Evolutionary conservation across 768 basidiomycete species (phyloP), one percentile per base, ranked within the genome.

Genomic region (Kwoniella dejecticola): DNA sequence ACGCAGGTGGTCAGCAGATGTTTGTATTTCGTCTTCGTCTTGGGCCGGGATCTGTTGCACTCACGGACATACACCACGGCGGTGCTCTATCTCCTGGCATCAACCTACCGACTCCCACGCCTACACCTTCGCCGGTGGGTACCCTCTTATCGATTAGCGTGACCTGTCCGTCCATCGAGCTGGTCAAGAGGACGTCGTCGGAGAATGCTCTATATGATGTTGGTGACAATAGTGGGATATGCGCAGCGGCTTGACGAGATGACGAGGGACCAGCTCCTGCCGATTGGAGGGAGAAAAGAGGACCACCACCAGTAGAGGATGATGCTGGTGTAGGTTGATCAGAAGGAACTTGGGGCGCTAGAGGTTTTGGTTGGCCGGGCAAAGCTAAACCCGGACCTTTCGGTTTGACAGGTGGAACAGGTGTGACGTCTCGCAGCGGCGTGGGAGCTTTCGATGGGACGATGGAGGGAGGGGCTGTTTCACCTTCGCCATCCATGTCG

Each of bases 51-150:
- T n/a, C n/a, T n/a, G n/a, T n/a, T n/a, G n/a, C 53, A 78, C 86
- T 73, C 79, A 97, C 95, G 64, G 93, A 93, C 71, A 95, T 84
- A 79, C 92, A 96, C 92, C 93, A 97, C 11, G 91, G 91, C 29
- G 91, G 91, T 21, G 90, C 91, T 79, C 90, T 92, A 66, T 94
- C 93, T 71, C 87, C 88, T 83, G 91, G 86, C 85, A 88, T 89
- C 55, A 97, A 80, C 67, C 91, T 82, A 29, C 91, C 92, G 0
- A 92, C 89, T 5, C 91, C 89, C 1, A 54, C 42, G 27, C 88
- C 86, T 26, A 54, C 48, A 38, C 84, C 80, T 55, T 87, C 62
- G 27, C 54, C 24, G 17, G 23, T 27, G 17, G 67, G 82, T 31
- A 85, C 85, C 65, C 95, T 82, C 71, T 87, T 84, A 76, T 99